Conservation (phyloP, 1,139 yeast genomes). For the Pichia sp. region DNA sequence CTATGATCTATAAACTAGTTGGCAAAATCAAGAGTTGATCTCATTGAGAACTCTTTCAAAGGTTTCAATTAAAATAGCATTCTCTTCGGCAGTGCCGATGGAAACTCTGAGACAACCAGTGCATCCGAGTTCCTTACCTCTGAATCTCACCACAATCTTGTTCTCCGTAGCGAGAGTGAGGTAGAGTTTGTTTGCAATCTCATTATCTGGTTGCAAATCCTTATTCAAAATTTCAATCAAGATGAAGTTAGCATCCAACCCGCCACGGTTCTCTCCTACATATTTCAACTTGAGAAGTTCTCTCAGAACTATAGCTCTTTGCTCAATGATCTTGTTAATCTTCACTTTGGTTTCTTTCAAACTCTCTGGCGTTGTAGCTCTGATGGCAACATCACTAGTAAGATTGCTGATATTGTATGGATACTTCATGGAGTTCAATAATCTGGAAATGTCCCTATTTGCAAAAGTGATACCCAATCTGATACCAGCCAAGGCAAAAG, state of each 20-base stretch:
- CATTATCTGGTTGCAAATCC: conserved; percentile 57
- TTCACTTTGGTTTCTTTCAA: conserved; percentile 50
- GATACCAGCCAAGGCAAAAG: conserved; percentile 95
- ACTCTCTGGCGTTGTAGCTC: conserved; percentile 61
- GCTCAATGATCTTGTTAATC: conserved; percentile 43
- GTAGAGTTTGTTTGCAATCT: conserved; percentile 63
- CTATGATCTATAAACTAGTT: too few species aligned
- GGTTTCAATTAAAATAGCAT: conserved; percentile 45
- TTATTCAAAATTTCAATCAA: conserved; percentile 62
- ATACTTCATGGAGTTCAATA: conserved; percentile 85
- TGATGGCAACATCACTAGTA: conserved; percentile 66
- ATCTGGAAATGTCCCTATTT: conserved; percentile 48
- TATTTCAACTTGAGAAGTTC: conserved; percentile 49
- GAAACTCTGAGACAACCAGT: conserved; percentile 81
- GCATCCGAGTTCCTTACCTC: conserved; percentile 89
- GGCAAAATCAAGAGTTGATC: conserved; percentile 2
- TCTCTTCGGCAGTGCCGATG: conserved; percentile 77
- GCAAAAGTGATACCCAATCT: conserved; percentile 79
- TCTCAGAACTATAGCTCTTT: conserved; percentile 48
- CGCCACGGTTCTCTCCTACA: conserved; percentile 76
- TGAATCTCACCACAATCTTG: conserved; percentile 78
- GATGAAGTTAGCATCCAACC: conserved; percentile 80
- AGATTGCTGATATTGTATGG: conserved; percentile 90
- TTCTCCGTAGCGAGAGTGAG: conserved; percentile 60
- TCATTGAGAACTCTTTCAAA: conserved; percentile 34